Base-by-base conservation (phyloP, 2,329 filamentous ascomycete genomes). In the Ophiognomonia clavigignenti-juglandacearum region DNA sequence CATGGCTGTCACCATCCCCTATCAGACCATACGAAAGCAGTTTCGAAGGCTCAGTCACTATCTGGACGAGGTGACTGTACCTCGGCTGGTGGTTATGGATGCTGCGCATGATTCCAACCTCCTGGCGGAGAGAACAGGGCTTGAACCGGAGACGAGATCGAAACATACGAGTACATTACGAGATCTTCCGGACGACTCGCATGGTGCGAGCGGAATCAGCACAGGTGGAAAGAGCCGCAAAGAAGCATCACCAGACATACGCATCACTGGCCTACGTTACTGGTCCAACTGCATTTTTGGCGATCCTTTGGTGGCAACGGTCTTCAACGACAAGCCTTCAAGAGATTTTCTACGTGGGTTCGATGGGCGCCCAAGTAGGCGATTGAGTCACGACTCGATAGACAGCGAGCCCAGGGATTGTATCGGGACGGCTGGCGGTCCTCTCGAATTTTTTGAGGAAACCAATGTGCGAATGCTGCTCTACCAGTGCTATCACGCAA, bases 281-380 rank as follows among this genome's bases (percentile, higher is more conserved):
- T 83, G 79, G 79, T 74, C 74, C 50, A 74, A 72, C 48, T 74
- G 74, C 36, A 54, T 82, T 10, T 83, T 83, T 53, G 80, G 79
- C 10, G 80, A 83, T 51, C 78, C 79, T 0, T 58, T 83, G 3
- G 65, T 84, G 41, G 69, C 74, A 3, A 66, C 64, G 3, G 67
- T 68, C 6, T 78, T 82, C 53, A 69, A 65, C 54, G 66, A 70
- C 13, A 59, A 65, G 16, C 66, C 72, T 0, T 71, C 65, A 4
- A 55, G 64, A 11, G 66, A 70, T 0, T 73, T 81, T 27, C 59
- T 77, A 22, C 60, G 62, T 23, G 78, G 77, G 1, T 80, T 76
- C 55, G 60, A 63, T 26, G 58, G 55, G 16, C 48, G 19, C 29
- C 22, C 18, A 35, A 35, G 22, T 7, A 26, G 45, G 10, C 29